A percentile compares a stretch with the other conserved stretches of the same genome.
These are phyloP conservation scores for Monascus purpureus DNA, from an alignment of 495 filamentous ascomycete species.

Conservation along the genomic window DNA sequence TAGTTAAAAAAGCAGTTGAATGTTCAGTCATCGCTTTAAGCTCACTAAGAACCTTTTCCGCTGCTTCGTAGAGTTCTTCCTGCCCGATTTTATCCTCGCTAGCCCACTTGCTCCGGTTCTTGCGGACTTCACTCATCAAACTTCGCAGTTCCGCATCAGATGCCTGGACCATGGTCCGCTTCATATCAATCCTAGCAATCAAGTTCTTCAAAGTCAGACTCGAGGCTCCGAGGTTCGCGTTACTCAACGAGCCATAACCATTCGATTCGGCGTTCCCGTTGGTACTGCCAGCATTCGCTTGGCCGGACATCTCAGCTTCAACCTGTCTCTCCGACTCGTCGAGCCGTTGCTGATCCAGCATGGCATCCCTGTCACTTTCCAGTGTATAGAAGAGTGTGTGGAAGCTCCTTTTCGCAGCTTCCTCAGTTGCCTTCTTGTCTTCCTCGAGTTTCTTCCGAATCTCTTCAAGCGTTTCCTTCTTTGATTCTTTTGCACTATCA, in stretches of 20 bases:
- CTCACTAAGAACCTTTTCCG: constrained; percentile 90
- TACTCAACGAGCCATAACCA: constrained; percentile 77
- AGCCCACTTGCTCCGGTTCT: constrained; percentile 97
- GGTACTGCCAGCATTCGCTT: constrained; percentile 34
- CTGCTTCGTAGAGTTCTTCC: constrained; percentile 92
- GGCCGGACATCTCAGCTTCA: constrained; percentile 79
- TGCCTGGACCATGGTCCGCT: constrained; percentile 72
- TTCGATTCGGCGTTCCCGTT: constrained; percentile 32
- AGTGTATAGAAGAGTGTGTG: constrained; percentile 87
- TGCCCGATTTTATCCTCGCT: constrained; percentile 94
- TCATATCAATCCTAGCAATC: constrained; percentile 85
- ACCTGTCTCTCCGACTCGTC: constrained; percentile 94
- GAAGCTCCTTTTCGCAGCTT: constrained; percentile 77
- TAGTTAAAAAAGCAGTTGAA: constrained; percentile 78
- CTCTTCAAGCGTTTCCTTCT: constrained; percentile 62
- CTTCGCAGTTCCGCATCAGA: constrained; percentile 85
- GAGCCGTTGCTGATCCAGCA: constrained; percentile 93
- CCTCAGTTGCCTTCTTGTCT: constrained; percentile 84
- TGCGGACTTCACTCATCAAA: constrained; percentile 91
- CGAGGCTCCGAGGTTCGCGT: constrained; percentile 89
- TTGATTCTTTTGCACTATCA: constrained; percentile 27
- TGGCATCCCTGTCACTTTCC: constrained; percentile 86
- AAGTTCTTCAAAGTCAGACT: constrained; percentile 93
- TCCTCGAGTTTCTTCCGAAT: constrained; percentile 87
- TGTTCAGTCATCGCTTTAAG: constrained; percentile 95